These are phyloP conservation scores for Diaporthe sp. DNA, from an alignment of 2,329 filamentous ascomycete species.

Conservation along the genomic window DNA sequence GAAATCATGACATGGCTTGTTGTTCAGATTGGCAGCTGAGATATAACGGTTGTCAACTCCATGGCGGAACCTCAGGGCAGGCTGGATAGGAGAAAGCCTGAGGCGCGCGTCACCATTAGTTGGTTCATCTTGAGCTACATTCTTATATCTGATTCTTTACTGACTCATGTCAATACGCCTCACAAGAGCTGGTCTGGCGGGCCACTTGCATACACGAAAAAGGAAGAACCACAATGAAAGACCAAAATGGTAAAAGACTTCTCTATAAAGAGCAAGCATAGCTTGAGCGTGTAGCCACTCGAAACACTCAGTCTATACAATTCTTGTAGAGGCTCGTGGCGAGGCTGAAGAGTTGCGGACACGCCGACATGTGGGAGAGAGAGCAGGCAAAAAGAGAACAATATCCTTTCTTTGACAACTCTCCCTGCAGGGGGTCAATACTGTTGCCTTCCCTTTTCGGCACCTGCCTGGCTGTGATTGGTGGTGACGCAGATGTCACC, in stretches of 20 bases:
- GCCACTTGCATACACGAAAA: neutral
- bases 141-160: neutral
- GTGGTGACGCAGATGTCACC: slow-evolving; percentile 9
- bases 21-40: neutral
- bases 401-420: neutral
- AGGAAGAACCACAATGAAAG: neutral
- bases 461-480: slow-evolving; percentile 17
- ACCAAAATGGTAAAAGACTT: neutral
- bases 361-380: neutral
- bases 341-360: neutral
- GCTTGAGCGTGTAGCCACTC: neutral
- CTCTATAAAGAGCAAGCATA: neutral
- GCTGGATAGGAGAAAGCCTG: neutral
- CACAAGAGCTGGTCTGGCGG: neutral
- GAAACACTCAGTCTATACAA: neutral
- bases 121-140: neutral
- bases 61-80: neutral
- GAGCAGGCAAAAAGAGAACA: neutral
- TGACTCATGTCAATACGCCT: neutral
- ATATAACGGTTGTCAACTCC: neutral
- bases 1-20: neutral
- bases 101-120: too few species aligned
- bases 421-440: neutral
- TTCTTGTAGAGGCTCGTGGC: neutral
- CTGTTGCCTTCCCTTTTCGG: slow-evolving; percentile 23